phyloP scores from a whole-genome alignment of 2,329 filamentous ascomycete species.

The Aspergillus texensis region DNA sequence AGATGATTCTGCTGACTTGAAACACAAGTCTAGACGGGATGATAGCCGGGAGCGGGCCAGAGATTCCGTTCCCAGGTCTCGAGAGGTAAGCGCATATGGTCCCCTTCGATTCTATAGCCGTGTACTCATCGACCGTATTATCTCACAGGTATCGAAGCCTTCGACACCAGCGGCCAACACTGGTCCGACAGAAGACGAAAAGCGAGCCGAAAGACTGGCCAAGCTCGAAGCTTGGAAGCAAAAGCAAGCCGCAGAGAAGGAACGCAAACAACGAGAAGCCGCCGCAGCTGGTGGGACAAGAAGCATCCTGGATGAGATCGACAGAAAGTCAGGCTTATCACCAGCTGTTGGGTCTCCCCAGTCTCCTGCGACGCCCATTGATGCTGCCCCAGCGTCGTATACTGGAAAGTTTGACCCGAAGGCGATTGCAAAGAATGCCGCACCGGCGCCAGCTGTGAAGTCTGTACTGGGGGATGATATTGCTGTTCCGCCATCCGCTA shows the following conservation, averaged over 20 bases:
- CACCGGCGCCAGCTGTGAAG: slow-evolving; percentile 59
- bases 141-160: slow-evolving; percentile 56
- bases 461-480: slow-evolving; percentile 60
- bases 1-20: slow-evolving; percentile 73
- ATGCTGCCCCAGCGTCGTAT: slow-evolving; percentile 60
- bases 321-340: slow-evolving; percentile 65
- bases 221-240: slow-evolving; percentile 92
- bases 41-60: slow-evolving; percentile 63
- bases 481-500: slow-evolving; percentile 51
- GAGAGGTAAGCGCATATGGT: slow-evolving; percentile 57
- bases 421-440: slow-evolving; percentile 77
- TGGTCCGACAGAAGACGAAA: slow-evolving; percentile 68
- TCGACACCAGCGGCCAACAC: slow-evolving; percentile 45
- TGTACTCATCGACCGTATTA: background rate
- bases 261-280: slow-evolving; percentile 70
- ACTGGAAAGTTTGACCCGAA: slow-evolving; percentile 86
- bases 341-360: slow-evolving; percentile 56
- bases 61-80: slow-evolving; percentile 52
- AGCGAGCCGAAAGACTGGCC: slow-evolving; percentile 77
- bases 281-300: slow-evolving; percentile 64
- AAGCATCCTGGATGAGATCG: slow-evolving; percentile 72
- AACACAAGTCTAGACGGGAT: slow-evolving; percentile 66
- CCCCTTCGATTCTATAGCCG: background rate
- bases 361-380: slow-evolving; percentile 54
- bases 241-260: slow-evolving; percentile 75